Conservation (phyloP, 2,329 filamentous ascomycete genomes). For the Fusarium neocosmosporiellum region DNA sequence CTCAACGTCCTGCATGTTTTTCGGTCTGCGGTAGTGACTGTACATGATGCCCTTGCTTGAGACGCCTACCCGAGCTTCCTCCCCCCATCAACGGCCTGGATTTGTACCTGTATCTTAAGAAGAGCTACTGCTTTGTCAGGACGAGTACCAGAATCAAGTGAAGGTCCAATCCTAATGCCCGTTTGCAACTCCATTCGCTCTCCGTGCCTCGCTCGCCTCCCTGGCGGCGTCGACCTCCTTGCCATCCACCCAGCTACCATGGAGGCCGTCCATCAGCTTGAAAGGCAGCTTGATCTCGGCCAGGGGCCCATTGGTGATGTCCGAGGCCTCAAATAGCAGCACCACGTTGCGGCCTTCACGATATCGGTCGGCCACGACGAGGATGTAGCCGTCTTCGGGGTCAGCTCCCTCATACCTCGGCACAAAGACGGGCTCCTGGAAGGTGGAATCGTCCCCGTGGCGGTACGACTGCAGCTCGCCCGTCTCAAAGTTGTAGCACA, state of each 20-base stretch:
- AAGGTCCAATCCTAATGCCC: background rate
- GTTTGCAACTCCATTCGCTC: background rate
- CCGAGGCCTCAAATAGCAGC: background rate
- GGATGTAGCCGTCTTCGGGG: conserved; percentile 3
- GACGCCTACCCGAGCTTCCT: background rate
- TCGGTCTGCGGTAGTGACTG: background rate
- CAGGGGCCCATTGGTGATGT: background rate
- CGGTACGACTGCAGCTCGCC: conserved; percentile 1
- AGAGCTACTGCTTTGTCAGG: background rate
- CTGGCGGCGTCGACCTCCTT: background rate
- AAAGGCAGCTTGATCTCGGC: background rate
- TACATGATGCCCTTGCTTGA: background rate
- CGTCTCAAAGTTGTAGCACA: conserved; percentile 5
- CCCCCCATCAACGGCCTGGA: background rate
- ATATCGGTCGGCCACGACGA: background rate
- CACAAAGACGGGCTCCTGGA: conserved; percentile 7
- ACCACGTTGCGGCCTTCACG: background rate
- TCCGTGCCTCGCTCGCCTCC: conserved; percentile 2
- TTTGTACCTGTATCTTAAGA: background rate
- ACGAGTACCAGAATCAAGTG: background rate
- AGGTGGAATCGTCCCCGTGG: background rate
- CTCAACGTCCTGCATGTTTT: background rate
- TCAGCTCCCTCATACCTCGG: background rate
- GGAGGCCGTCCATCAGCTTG: conserved; percentile 1
- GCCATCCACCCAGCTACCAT: conserved; percentile 8